Base-by-base conservation (phyloP, 169 alveolate species). In the Theileria annulata region DNA sequence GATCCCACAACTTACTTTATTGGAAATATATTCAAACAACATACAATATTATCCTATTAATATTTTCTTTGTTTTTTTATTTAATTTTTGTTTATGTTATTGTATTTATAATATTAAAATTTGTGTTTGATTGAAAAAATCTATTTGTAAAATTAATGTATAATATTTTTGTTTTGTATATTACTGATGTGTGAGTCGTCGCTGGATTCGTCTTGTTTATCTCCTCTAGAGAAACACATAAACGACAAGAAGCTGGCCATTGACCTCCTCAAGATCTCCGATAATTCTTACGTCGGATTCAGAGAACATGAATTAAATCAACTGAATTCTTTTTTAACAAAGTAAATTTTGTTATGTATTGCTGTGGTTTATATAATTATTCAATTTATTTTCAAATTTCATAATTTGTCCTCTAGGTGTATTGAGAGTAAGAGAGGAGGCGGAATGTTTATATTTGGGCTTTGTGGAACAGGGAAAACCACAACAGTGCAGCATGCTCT, bases 401-500 rank as follows among this genome's bases (percentile, higher is more conserved):
- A 27, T 66, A 2, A 75, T 1, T n/a, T 27, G 0, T 27, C 15
- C 47, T 84, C 25, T 71, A 77, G 90, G 10, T 23, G 66, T 31
- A 59, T 51, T 6, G 37, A 42, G n/a, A 8, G n/a, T 33, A 64
- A 56, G 13, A 35, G 13, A 1, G 90, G 90, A 25, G 77, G 84
- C 10, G 70, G 81, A 30, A 42, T 84, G 33, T 84, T 84, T 27
- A 72, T 84, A 25, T 84, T 84, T 30, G 90, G 90, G 0, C 67
- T 77, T 2, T 60, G 90, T 56, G 90, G 90, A 28, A 84, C 85
- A 0, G 90, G 90, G 28, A 84, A 84, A 71, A 71, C 90, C 5
- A 77, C 87, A 42, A 77, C 87, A 17, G 87, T 77, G 19, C 35
- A 69, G 33, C 87, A 84, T 59, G 87, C 73, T 23, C 62, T 82